Evolutionary conservation across 2,329 filamentous ascomycete species (phyloP), one percentile per base, ranked within the genome.

Genomic region (Aspergillus sp.): DNA sequence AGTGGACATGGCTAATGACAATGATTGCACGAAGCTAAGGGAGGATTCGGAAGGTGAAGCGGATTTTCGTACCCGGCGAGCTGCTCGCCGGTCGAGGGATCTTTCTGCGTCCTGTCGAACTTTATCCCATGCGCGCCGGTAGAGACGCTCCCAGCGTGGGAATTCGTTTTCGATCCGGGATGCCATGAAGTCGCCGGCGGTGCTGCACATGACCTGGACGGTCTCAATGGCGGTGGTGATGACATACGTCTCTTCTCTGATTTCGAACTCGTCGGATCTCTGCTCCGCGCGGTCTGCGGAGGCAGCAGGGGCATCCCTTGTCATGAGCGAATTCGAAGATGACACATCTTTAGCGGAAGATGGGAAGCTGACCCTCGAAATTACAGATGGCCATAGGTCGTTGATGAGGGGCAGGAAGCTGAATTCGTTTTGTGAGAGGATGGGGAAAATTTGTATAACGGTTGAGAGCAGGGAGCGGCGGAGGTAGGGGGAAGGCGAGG

Each of bases 381-480:
- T 64, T 4, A 95, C 72, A 5, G 94, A 85, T 0, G 90, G 90
- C 91, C 91, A 98, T 6, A 97, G 74, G 3, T 86, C 84, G 66
- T 97, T 93, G 57, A 97, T 83, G 0, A 97, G 77, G 0, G 93
- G 93, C 1, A 98, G 71, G 63, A 95, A 96, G 0, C 83, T 81
- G 52, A 90, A 83, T 62, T 95, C 86, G 55, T 96, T 83, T 3
- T 75, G 76, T 0, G 85, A 80, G 3, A 98, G 79, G 1, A 86
- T 78, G 1, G 84, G 80, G 4, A 85, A 79, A 3, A 89, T 84
- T 0, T 83, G 88, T 22, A 78, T 73, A 10, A 97, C 79, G 5
- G 97, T 81, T 13, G 82, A 79, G 7, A 98, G 80, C 3, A 98
- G 77, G 0, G 85, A 88, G 25, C 82, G 82, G 37, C 91, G 84